phyloP scores from a whole-genome alignment of 495 filamentous ascomycete species.

The Haplographium delicatum region DNA sequence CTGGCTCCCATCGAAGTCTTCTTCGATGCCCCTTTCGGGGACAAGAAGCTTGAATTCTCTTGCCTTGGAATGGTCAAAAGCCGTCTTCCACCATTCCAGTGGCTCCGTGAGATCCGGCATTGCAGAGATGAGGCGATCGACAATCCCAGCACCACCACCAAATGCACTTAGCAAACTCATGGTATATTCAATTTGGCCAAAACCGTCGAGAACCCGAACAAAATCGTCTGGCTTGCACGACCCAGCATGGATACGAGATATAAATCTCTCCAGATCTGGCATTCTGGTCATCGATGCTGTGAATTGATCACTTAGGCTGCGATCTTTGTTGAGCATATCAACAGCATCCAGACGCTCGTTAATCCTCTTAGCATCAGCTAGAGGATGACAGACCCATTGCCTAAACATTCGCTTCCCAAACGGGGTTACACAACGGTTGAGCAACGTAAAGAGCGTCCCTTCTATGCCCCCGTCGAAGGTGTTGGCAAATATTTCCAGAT shows the following conservation, averaged over 20 bases:
- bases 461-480: slow-evolving; percentile 79
- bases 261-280: slow-evolving; percentile 90
- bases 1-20: slow-evolving; percentile 87
- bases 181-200: slow-evolving; percentile 93
- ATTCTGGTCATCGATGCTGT: slow-evolving; percentile 80
- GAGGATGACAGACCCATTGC: slow-evolving; percentile 96
- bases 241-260: slow-evolving; percentile 91
- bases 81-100: slow-evolving; percentile 83
- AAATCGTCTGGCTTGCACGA: slow-evolving; percentile 87
- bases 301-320: slow-evolving; percentile 72
- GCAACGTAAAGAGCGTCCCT: slow-evolving; percentile 82
- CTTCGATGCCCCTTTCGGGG: slow-evolving; percentile 83
- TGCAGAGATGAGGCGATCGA: slow-evolving; percentile 71
- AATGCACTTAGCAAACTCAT: slow-evolving; percentile 70
- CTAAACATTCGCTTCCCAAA: slow-evolving; percentile 96
- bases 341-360: slow-evolving; percentile 96
- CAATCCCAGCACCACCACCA: slow-evolving; percentile 68
- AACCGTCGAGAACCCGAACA: slow-evolving; percentile 88
- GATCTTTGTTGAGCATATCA: slow-evolving; percentile 82
- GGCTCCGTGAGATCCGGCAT: slow-evolving; percentile 79
- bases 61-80: slow-evolving; percentile 82
- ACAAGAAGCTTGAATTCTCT: slow-evolving; percentile 67
- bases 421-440: slow-evolving; percentile 93
- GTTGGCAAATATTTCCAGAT: slow-evolving; percentile 95
- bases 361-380: slow-evolving; percentile 80